These are phyloP conservation scores for Leptographium wingfieldii DNA, from an alignment of 2,329 filamentous ascomycete genomes.

Conservation along the genomic window DNA sequence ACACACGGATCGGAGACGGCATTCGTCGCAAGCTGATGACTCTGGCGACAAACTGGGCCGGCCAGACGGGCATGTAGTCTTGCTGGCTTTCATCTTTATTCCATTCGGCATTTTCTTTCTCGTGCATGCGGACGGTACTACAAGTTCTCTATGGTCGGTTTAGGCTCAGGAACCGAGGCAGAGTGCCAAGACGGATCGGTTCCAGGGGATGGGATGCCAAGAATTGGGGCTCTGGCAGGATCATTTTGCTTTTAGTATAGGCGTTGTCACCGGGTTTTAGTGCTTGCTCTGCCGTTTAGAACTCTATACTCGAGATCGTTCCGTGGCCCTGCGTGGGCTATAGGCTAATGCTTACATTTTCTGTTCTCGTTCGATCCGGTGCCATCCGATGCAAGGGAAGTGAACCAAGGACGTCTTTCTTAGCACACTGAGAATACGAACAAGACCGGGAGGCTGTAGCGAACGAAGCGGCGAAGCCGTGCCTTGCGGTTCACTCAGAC, in stretches of 20 bases:
- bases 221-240: not conserved
- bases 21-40: slow-evolving; percentile 30
- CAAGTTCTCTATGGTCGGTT: not conserved
- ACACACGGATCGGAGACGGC: slow-evolving; percentile 30
- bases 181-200: not conserved
- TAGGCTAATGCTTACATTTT: not conserved
- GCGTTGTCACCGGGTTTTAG: not conserved
- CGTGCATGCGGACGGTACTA: not conserved
- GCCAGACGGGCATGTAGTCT: not conserved
- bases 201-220: not conserved
- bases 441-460: too few relatives aligned
- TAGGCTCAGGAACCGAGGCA: not conserved
- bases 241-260: not conserved
- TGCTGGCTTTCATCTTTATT: not conserved
- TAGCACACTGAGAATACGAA: too few relatives aligned
- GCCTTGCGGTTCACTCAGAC: too few relatives aligned
- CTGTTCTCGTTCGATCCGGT: too few relatives aligned
- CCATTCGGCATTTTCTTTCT: not conserved
- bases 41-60: slow-evolving; percentile 28
- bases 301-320: not conserved
- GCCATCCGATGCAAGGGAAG: too few relatives aligned
- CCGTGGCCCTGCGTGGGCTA: not conserved
- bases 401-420: too few relatives aligned
- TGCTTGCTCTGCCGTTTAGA: not conserved
- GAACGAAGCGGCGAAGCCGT: too few relatives aligned